Evolutionary conservation across 2,329 filamentous ascomycete genomes (phyloP), one percentile per base, ranked within the genome.

Genomic region (Westerdykella aurantiaca): DNA sequence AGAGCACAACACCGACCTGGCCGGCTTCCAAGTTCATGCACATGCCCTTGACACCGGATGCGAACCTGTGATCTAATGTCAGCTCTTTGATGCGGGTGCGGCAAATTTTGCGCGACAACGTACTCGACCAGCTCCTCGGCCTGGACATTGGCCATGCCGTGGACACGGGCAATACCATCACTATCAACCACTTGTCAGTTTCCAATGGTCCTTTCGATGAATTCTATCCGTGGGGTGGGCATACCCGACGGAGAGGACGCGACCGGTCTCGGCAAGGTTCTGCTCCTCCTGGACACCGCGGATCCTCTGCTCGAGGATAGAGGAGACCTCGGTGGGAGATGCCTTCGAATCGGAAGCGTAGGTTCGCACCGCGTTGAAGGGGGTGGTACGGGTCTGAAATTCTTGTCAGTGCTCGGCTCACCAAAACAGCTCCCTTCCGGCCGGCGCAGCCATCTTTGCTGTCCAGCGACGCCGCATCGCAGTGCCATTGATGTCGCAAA

Each of bases 21-120:
- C 93, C 93, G 75, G 93, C 93, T 80, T 98, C 93, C 77, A 98
- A 85, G 87, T 98, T 98, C 91, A 98, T 97, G 88, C 91, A 97
- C 93, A 98, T 98, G 75, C 93, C 93, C 85, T 97, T 97, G 77
- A 97, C 93, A 75, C 93, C 93, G 59, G 93, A 98, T 68, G 93
- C 88, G 80, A 98, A 98, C 81, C 90, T 96, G 59, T 46, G 38
- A 43, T 49, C 48, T 49, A 13, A 50, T 46, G 55, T 67, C 56
- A 66, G 63, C 55, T 44, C 46, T 48, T 50, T 56, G 60, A 55
- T 12, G 11, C 25, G 10, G 57, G 45, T 44, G 17, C 47, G 40
- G 46, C 48, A 45, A 37, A 13, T 46, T 42, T 41, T 48, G 49
- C 42, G 21, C 47, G 49, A 9, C 25, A 44, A 86, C 89, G 68